Evolutionary conservation across 305 asterid species (phyloP), one percentile per base, ranked within the genome.

Genomic region (Fraxinus platypoda): DNA sequence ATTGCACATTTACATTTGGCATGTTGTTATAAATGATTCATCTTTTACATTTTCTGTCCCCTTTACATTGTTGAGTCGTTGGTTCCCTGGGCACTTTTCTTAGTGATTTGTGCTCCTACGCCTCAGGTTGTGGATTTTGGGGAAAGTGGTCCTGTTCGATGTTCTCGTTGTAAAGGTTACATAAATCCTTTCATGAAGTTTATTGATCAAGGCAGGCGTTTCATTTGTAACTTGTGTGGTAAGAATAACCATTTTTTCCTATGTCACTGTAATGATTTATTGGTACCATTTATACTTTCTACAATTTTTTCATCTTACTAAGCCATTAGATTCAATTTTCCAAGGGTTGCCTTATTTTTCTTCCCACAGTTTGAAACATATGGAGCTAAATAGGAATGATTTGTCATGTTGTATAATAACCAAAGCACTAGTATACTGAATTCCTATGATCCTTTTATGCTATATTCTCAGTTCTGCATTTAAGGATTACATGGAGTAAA

Each of bases 81-180:
- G 26, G 43, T 33, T 72, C 46, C 46, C 0, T 30, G 13, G 76
- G 25, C 49, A 31, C 76, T 31, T 72, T n/a, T 72, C 76, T 72
- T 72, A 72, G 76, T n/a, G 26, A n/a, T 37, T 72, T 72, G 38
- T 72, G 46, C 46, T 72, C 26, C 46, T n/a, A 34, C 23, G 12
- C 13, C 49, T 33, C 77, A 97, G 99, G 93, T 95, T 82, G 98
- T 97, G 88, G 99, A 97, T 90, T 95, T 95, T 86, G 98, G 98
- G 71, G 99, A 94, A 87, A 87, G 90, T 90, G 99, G 99, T 75
- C 99, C 99, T 76, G 97, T 97, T 81, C 94, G 99, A 84, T 97
- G 99, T 88, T 95, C 97, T 70, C 98, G 98, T 35, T 97, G 99
- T 92, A 93, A 97, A 88, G 98, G 98, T 82, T 97, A 97, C 91